Conservation (phyloP, 129 eudicot species). For the Artemisia annua region DNA sequence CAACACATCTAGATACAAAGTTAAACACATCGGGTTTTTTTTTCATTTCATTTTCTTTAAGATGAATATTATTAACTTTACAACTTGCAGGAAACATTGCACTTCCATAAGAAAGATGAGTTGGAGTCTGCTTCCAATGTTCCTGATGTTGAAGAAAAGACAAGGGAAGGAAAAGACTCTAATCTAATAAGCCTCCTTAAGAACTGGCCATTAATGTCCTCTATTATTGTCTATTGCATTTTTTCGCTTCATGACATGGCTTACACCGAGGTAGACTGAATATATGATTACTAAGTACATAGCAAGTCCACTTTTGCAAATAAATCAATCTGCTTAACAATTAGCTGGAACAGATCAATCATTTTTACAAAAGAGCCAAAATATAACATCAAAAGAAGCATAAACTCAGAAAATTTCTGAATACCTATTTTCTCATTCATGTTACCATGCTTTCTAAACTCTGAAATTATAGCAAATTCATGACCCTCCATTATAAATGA, state of each 20-base stretch:
- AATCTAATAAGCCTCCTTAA: slow-evolving; percentile 49
- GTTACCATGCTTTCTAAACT: neutral
- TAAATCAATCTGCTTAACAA: neutral
- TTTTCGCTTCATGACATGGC: slow-evolving; percentile 93
- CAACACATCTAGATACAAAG: too few species aligned
- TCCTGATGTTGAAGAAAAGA: slow-evolving; percentile 13
- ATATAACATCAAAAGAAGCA: too few species aligned
- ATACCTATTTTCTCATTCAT: slow-evolving; percentile 5
- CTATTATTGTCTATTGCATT: slow-evolving; percentile 75
- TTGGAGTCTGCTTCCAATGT: slow-evolving; percentile 54
- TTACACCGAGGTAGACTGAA: slow-evolving; percentile 64
- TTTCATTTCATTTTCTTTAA: neutral
- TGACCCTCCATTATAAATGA: neutral
- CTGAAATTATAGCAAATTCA: slow-evolving; percentile 8
- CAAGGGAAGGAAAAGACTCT: slow-evolving; percentile 19
- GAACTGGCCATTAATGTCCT: slow-evolving; percentile 96
- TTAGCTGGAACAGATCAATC: too few species aligned
- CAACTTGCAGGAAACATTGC: slow-evolving; percentile 48
- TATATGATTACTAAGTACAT: slow-evolving; percentile 1
- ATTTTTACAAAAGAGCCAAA: too few species aligned
- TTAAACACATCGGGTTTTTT: neutral
- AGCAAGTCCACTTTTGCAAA: slow-evolving; percentile 1
- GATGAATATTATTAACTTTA: neutral
- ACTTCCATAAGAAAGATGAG: slow-evolving; percentile 50
- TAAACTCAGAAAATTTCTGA: slow-evolving; percentile 2